Conservation (phyloP, 768 basidiomycete species). For the Podaxis sp. region DNA sequence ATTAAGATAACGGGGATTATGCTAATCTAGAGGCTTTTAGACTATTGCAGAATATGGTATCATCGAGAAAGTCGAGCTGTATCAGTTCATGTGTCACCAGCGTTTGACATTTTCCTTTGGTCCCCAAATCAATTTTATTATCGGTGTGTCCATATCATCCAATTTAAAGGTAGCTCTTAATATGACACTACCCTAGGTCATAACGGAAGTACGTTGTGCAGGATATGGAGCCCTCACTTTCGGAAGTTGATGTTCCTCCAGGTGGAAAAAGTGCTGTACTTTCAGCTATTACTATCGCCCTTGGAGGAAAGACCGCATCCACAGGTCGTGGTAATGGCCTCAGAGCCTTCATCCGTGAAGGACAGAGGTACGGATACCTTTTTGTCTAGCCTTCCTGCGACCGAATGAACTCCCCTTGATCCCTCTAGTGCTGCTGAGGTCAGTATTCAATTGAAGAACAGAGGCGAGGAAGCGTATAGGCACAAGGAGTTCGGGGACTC, state of each 20-base stretch:
- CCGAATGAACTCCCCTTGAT: not conserved
- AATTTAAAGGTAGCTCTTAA: not conserved
- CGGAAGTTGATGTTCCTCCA: slow-evolving; percentile 25
- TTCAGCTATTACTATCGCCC: slow-evolving; percentile 87
- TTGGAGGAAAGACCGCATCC: slow-evolving; percentile 89
- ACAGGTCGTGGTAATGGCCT: slow-evolving; percentile 88
- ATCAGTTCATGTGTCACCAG: slow-evolving; percentile 96
- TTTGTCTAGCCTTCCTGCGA: not conserved
- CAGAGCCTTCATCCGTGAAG: slow-evolving; percentile 84
- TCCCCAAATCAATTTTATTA: slow-evolving; percentile 96
- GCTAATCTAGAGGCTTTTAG: slow-evolving; percentile 34
- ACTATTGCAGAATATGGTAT: slow-evolving; percentile 83
- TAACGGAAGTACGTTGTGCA: slow-evolving; percentile 76
- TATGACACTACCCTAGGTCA: slow-evolving; percentile 50
- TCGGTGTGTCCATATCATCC: slow-evolving; percentile 46
- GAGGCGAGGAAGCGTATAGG: slow-evolving; percentile 87
- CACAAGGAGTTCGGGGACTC: slow-evolving; percentile 82
- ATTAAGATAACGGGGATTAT: not conserved
- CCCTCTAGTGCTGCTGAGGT: slow-evolving; percentile 63
- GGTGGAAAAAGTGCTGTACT: slow-evolving; percentile 95
- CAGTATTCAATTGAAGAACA: slow-evolving; percentile 81
- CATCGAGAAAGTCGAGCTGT: slow-evolving; percentile 81
- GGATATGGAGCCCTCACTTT: not conserved
- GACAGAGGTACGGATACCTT: slow-evolving; percentile 56
- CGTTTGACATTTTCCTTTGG: slow-evolving; percentile 83